These are phyloP conservation scores for Saprolegnia diclina DNA, from an alignment of 352 stramenopile genomes.

Conservation along the genomic window DNA sequence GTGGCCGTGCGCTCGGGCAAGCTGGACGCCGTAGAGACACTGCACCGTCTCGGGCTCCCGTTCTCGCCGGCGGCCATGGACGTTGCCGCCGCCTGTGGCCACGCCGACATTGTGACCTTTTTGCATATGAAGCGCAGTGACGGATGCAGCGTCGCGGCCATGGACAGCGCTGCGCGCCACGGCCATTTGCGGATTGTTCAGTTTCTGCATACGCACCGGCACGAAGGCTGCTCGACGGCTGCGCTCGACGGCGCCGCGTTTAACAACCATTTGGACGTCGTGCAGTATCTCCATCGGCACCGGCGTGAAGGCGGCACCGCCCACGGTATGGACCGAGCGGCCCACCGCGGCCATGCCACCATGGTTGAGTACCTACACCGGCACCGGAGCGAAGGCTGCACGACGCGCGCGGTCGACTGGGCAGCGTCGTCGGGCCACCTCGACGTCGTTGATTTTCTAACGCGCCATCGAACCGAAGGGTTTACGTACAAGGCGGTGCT, in stretches of 20 bases:
- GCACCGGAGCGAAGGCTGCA: background rate
- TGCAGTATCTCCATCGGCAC: background rate
- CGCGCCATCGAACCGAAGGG: background rate
- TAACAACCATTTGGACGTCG: conserved; percentile 1
- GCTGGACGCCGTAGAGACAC: background rate
- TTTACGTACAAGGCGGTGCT: background rate
- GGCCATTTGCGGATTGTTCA: background rate
- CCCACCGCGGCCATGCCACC: background rate
- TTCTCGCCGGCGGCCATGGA: conserved; percentile 1
- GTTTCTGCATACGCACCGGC: background rate
- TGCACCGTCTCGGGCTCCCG: background rate
- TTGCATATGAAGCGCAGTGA: background rate
- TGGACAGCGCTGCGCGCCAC: background rate
- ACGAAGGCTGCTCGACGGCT: background rate
- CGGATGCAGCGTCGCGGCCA: background rate
- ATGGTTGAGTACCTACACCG: background rate
- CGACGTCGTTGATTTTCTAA: background rate
- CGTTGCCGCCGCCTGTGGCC: background rate
- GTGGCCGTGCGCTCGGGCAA: background rate
- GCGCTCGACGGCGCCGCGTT: background rate
- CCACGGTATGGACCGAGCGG: background rate
- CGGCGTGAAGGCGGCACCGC: conserved; percentile 1
- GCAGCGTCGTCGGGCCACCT: background rate
- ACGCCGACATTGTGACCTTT: background rate
- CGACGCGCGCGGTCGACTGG: conserved; percentile 1